Evolutionary conservation across 257 asterid species (phyloP), one percentile per base, ranked within the genome.

Genomic region (Solanum chaucha): DNA sequence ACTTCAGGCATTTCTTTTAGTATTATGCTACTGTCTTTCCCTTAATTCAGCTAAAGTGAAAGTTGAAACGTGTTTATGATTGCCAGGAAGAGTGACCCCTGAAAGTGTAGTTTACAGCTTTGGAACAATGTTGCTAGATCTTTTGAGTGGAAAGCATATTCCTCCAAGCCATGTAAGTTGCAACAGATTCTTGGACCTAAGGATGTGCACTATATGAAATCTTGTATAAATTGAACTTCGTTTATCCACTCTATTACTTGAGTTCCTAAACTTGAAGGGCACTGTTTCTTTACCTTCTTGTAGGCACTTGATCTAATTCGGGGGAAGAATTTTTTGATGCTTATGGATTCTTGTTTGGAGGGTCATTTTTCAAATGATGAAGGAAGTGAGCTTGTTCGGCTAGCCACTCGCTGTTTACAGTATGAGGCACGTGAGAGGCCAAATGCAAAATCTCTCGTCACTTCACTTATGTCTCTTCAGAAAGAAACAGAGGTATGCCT

Each of bases 381-480:
- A 85, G 99, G 99, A 72, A 96, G 98, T 12, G 98, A 94, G 89
- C 74, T 96, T 92, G 99, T 96, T 83, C 90, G 95, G 34, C 88
- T 96, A 85, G 98, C 99, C 24, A 92, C 98, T 12, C 96, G 98
- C 20, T 96, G 99, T 88, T 87, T 96, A 89, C 98, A 96, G 84
- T 95, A 96, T 61, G 99, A 96, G 90, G 95, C 98, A 19, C 96
- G 99, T 10, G 99, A 96, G 89, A 95, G 99, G 94, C 99, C 99
- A 38, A 96, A 93, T 40, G 93, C 96, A 1, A 95, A 93, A 90
- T 92, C 97, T 22, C 95, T 96, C 12, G 95, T 91, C 85, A 70
- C 94, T 80, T 91, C 94, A 74, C 95, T 96, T 86, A 38, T 87
- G 30, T 87, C 97, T 83, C 97, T 96, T 87, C 98, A 96, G 89